Evolutionary conservation across 2,329 filamentous ascomycete species (phyloP), one percentile per base, ranked within the genome.

Genomic region (Colletotrichum somersetense): DNA sequence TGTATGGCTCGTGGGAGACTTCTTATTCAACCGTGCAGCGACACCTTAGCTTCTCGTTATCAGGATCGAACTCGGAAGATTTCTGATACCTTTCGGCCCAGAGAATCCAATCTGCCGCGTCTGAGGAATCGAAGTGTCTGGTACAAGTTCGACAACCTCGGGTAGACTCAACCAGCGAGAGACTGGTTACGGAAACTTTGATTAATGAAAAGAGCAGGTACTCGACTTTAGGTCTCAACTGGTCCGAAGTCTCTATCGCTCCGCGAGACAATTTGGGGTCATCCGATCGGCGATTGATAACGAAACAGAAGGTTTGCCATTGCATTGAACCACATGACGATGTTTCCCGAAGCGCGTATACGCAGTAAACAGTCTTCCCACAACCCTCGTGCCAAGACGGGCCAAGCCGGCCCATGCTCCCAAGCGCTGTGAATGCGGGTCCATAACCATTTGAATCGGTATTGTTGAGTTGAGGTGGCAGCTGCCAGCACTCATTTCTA

Each of bases 401-500:
- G 30, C 4, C 35, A 71, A 46, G 5, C 53, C 64, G 8, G 16
- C 5, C 5, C 16, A n/a, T 16, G 3, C 3, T 23, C 14, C 7
- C 8, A 8, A 33, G 3, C 79, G 73, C 40, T 57, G 62, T 38
- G 46, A 20, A 16, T 56, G 73, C 16, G 76, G 78, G 70, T 84
- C 83, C 42, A 88, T 84, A 1, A 83, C 85, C 52, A 89, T 76
- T 78, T 89, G 88, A 53, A 89, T 74, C 6, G 88, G 88, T 48
- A 89, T 75, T 26, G 77, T 76, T 26, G 89, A 78, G 30, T 80
- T 82, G 30, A 89, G 74, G 75, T 80, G 84, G 61, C 81, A 78
- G 2, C 84, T 79, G 10, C 82, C 84, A 1, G 81, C 80, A 7
- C 79, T 81, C 8, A 90, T 75, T 14, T 80, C 78, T 44, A 86